Evolutionary conservation across 1,284 basidiomycete species (phyloP).

Genomic region (Inonotus hispidus): DNA sequence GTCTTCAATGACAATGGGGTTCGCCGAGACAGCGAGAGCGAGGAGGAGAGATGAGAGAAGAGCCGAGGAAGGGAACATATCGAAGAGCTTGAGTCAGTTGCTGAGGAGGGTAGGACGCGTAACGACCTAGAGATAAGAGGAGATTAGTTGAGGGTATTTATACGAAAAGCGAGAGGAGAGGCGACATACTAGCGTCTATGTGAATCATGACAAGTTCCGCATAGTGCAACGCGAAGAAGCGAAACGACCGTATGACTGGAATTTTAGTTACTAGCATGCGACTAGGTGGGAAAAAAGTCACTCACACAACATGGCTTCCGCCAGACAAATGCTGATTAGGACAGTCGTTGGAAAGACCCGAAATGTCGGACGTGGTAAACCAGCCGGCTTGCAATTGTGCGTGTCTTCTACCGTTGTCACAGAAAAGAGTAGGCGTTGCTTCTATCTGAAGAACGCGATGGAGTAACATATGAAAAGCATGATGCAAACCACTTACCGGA

Average conservation of each 20-base stretch:
- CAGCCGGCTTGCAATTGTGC: not conserved
- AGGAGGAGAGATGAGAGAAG: slow-evolving; percentile 39
- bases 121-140: not conserved
- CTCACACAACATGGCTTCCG: not conserved
- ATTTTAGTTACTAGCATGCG: not conserved
- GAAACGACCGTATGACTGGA: slow-evolving; percentile 1
- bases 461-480: not conserved
- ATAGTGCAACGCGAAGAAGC: too few relatives aligned
- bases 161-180: not conserved
- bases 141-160: slow-evolving; percentile 6
- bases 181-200: too few relatives aligned
- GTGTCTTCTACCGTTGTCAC: not conserved
- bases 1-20: slow-evolving; percentile 38
- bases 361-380: too few relatives aligned
- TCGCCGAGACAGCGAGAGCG: slow-evolving; percentile 41
- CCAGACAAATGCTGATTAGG: not conserved
- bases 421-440: not conserved
- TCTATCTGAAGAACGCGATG: slow-evolving; percentile 1
- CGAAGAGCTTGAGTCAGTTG: slow-evolving; percentile 1
- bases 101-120: not conserved
- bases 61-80: slow-evolving; percentile 30
- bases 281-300: not conserved
- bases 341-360: not conserved
- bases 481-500: not conserved
- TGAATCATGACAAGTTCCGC: too few relatives aligned